Base-by-base conservation (phyloP, 2,329 filamentous ascomycete genomes). In the Diaporthe ampelina region DNA sequence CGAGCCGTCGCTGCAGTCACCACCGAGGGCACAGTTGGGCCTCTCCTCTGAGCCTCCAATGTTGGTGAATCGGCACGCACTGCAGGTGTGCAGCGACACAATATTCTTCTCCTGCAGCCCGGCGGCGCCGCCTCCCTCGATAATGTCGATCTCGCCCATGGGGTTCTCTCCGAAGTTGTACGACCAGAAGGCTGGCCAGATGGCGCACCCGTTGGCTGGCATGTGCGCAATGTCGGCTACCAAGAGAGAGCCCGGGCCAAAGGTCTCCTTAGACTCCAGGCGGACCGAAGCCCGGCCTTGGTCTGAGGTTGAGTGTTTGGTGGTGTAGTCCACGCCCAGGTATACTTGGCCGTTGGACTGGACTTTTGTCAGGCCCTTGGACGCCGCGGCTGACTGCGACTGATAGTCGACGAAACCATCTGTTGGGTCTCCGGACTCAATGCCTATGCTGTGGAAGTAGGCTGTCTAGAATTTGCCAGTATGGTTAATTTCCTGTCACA, bases 111-210 rank as follows among this genome's bases (percentile, higher is more conserved):
- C 76, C 73, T 86, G 83, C 72, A 88, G 84, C 37, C 87, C 87
- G 9, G 70, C 70, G 4, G 40, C 57, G 1, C 29, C 63, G 0
- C 63, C 63, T 26, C 63, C 63, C 79, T 90, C 88, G 76, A 90
- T 86, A 75, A 89, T 88, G 77, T 90, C 88, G 75, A 90, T 86
- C 78, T 89, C 88, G 63, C 87, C 87, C 68, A 85, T 82, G 35
- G 81, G 82, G 29, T 88, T 86, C 86, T 88, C 89, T 74, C 83
- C 78, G 19, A 80, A 78, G 69, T 79, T 80, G 77, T 77, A 78
- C 1, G 76, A 74, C 78, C 79, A 80, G 72, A 86, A 77, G 0
- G 88, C 87, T 43, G 87, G 87, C 88, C 88, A 90, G 21, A 85
- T 84, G 24, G 87, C 87, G 76, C 85, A 88, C 15, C 78, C 77